Base-by-base conservation (phyloP, 371 early-diverging fungal genomes). In the Mortierella sp. region DNA sequence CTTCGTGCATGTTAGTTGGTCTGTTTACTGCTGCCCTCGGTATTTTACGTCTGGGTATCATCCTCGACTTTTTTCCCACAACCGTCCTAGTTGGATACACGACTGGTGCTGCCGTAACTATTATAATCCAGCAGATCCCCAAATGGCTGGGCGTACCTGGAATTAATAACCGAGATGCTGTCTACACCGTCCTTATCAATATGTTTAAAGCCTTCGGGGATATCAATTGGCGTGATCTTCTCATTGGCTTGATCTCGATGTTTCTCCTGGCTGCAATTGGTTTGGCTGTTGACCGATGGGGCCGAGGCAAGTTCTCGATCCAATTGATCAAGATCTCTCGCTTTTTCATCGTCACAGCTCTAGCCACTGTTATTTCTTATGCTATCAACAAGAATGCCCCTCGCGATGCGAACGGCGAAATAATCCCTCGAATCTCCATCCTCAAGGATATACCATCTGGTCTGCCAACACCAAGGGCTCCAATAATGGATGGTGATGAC, bases 41-140 rank as follows among this genome's bases (percentile, higher is more conserved):
- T 37, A 58, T 94, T 8, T 62, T 96, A 26, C 89, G 93, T 0
- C 76, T 96, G 7, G 96, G 96, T 2, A 85, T 94, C 56, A 75
- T 97, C 17, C 89, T 95, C 57, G 93, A 95, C 66, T 94, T 96
- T 64, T 95, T 96, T 56, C 91, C 94, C 26, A 86, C 87, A 26
- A 90, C 92, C 3, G 93, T 91, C 3, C 85, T 94, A 54, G 86
- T 88, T 12, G 94, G 94, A 0, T 94, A 94, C 53, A 92, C 92
- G 72, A 89, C 92, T 3, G 93, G 94, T 1, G 91, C 93, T n/a
- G 94, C 93, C 1, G 71, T 91, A 3, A 91, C 88, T 5, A 95
- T 96, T 72, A 88, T 96, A 34, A 88, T 94, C 81, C 88, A 88
- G 56, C 96, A 96, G 81, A 70, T 94, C 17, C 89, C 92, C n/a